Base-by-base conservation (phyloP, 1,284 basidiomycete genomes). In the Phylloboletellus chloephorus region DNA sequence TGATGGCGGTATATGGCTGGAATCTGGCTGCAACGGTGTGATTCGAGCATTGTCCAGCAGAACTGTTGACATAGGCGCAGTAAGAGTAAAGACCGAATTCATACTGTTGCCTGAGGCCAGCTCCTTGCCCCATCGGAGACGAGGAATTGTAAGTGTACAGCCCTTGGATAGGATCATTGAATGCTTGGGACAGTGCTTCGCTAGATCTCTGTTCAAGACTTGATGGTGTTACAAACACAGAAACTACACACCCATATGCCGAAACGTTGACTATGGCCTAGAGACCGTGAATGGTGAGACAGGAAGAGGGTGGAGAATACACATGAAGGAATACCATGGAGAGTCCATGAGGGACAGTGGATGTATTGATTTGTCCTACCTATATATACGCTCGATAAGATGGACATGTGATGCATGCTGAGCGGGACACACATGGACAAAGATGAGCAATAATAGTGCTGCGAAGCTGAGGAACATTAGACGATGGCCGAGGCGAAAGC, bases 341-440 rank as follows among this genome's bases (percentile, higher is more conserved):
- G 46, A 89, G 77, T 47, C 71, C 73, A 47, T 76, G 74, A 47
- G 85, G 82, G 19, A 87, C 78, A 24, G 67, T 70, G 15, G 80
- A 78, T 32, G 82, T 82, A 60, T 79, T 88, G 57, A 82, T 87
- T 74, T 88, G 86, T 41, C 82, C 85, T 44, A 88, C 76, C 87
- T 89, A 49, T 36, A 49, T 36, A 48, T 37, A 45, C 35, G 28
- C 13, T 43, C 41, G 56, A 65, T 68, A 54, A 67, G 61, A 64
- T 63, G 17, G 45, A 46, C 15, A 37, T 36, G 13, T 50, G 49
- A 54, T 37, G 37, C 45, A 40, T 51, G 37, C 41, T 29, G 24
- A 30, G 36, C 31, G 45, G 43, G 36, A 64, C 79, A 50, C 59
- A 84, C 85, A 73, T 88, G 83, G 52, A 78, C 76, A 64, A 88